Evolutionary conservation across 192 early-diverging fungal species (phyloP).

Genomic region (Coemansia sp.): DNA sequence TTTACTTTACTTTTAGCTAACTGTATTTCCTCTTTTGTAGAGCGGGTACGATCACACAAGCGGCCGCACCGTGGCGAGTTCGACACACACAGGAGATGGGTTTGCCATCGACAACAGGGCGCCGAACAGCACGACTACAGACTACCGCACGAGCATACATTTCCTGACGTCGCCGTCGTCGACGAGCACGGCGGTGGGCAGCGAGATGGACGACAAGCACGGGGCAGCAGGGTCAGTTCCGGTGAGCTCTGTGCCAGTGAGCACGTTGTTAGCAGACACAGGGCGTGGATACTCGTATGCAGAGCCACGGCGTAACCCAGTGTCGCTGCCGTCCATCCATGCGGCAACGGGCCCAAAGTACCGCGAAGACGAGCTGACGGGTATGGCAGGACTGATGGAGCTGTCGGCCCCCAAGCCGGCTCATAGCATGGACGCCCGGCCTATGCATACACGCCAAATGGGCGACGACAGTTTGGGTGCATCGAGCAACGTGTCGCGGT

Average conservation of each 20-base stretch:
- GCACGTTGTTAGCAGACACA: conserved; percentile 30
- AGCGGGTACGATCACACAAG: conserved; percentile 18
- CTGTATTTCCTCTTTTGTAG: conserved; percentile 9
- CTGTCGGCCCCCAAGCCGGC: conserved; percentile 27
- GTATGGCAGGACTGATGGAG: conserved; percentile 55
- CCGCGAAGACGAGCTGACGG: conserved; percentile 52
- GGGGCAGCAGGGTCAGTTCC: neutral
- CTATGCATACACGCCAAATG: conserved; percentile 11
- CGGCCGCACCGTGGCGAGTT: conserved; percentile 10
- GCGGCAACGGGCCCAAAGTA: conserved; percentile 16
- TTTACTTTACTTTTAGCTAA: neutral
- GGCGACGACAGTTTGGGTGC: conserved; percentile 32
- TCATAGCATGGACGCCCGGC: conserved; percentile 22
- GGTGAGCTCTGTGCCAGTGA: conserved; percentile 37
- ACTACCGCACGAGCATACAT: conserved; percentile 51
- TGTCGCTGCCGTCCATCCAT: conserved; percentile 36
- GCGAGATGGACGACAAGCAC: conserved; percentile 29
- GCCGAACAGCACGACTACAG: conserved; percentile 13
- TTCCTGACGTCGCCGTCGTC: conserved; percentile 50
- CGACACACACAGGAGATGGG: neutral
- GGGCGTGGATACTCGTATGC: neutral
- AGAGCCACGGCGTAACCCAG: conserved; percentile 18
- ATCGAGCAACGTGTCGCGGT: conserved; percentile 34
- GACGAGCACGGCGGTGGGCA: conserved; percentile 11
- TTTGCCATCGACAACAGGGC: neutral